A percentile compares a stretch with the other conserved stretches of the same genome.
Evolutionary conservation across 371 early-diverging fungal genomes (phyloP).

Genomic region (Mortierella sp.): DNA sequence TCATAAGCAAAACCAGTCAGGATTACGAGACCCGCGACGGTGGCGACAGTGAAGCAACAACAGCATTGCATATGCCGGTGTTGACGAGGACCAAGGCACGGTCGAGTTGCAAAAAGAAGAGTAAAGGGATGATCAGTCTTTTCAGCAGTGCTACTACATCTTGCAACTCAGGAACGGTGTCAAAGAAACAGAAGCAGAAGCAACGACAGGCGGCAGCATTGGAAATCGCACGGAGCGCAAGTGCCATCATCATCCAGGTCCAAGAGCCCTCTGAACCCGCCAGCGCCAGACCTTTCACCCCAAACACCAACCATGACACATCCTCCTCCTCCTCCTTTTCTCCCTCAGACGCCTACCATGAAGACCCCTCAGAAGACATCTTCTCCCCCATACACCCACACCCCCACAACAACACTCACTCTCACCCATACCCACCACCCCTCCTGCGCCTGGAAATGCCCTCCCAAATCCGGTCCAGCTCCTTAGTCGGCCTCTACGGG

Average conservation of each 20-base stretch:
- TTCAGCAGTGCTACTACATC: background rate
- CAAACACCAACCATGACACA: background rate
- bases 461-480: constrained; percentile 13
- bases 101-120: background rate
- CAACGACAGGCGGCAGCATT: background rate
- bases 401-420: background rate
- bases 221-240: background rate
- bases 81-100: background rate
- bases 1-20: background rate
- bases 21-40: background rate
- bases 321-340: no score
- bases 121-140: background rate
- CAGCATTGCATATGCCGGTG: background rate
- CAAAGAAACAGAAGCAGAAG: background rate
- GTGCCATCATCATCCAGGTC: background rate
- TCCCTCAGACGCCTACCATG: background rate
- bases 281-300: background rate
- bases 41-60: background rate
- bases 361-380: background rate
- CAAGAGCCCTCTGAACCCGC: background rate
- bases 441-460: constrained; percentile 18
- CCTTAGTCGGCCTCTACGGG: constrained; percentile 39
- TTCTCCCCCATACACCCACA: background rate
- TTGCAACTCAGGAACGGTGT: background rate
- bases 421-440: constrained; percentile 26